Base-by-base conservation (phyloP, 768 basidiomycete species). In the Pholiota microspora region DNA sequence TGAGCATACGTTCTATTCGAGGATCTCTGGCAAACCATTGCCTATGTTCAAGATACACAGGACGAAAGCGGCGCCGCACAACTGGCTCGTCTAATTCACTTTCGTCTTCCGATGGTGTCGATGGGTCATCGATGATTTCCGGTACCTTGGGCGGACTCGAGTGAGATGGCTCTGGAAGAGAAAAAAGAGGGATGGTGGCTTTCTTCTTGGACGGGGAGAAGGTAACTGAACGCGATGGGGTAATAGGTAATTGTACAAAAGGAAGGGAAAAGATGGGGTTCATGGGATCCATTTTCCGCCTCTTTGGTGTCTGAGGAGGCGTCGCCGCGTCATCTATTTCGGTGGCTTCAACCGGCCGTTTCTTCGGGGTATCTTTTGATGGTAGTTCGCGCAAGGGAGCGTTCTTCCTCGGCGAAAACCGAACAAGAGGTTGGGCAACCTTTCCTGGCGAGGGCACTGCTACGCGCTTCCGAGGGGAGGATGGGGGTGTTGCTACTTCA, bases 11-110 rank as follows among this genome's bases (percentile, higher is more conserved):
- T 7, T 57, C 65, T 13, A 75, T 45, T 24, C 73, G 68, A 29
- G 70, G 77, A 59, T 81, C 81, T 28, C 64, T 61, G 25, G 66
- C 65, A 23, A 64, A 68, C 81, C 81, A 82, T 44, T 81, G 78
- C 47, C 71, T 62, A n/a, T 76, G 73, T 57, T 80, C 79, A 2
- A 73, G 66, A 64, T 80, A 82, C 12, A 81, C 70, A 7, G 80
- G 75, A 8, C 77, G 70, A 59, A 79, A 81, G 7, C 79, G 75
- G 5, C 73, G 71, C 27, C 66, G 66, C n/a, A 62, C 57, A 7
- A 45, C 48, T 1, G 55, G 49, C 2, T 63, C 63, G 36, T 58
- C 69, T 28, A 44, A 64, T 50, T 59, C 62, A 31, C 57, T 59
- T 25, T 68, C 71, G 21, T 42, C 40, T 13, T 66, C 54, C 16